Conservation (phyloP, 2,329 filamentous ascomycete genomes). For the Harringtonia aguacate region DNA sequence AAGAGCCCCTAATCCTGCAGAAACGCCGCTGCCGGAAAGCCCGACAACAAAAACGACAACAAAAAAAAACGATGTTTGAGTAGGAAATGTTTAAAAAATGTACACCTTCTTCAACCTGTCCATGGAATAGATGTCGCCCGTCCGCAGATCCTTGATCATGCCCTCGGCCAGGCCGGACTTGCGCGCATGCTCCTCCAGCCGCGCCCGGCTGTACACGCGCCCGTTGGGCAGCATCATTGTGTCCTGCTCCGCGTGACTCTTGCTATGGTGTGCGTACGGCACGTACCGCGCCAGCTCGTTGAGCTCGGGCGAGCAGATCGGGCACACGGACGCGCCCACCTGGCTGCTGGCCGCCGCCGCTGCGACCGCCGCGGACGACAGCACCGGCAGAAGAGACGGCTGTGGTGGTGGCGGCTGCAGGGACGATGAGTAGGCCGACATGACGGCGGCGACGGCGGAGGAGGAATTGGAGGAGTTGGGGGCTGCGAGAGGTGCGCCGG, state of each 20-base stretch:
- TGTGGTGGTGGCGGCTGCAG: slow-evolving; percentile 6
- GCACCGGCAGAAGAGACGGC: background rate
- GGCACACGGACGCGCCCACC: slow-evolving; percentile 48
- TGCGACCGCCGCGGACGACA: too few relatives aligned
- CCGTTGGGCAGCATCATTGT: slow-evolving; percentile 80
- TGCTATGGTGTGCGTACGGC: slow-evolving; percentile 90
- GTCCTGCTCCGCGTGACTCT: slow-evolving; percentile 84
- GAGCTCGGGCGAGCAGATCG: slow-evolving; percentile 91
- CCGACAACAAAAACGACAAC: background rate
- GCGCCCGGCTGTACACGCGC: slow-evolving; percentile 68
- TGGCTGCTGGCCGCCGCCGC: slow-evolving; percentile 4
- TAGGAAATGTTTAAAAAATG: slow-evolving; percentile 53
- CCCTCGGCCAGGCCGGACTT: slow-evolving; percentile 62
- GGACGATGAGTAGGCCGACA: too few relatives aligned
- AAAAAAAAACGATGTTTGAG: background rate
- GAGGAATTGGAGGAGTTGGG: too few relatives aligned
- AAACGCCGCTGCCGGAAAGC: background rate
- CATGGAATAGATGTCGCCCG: slow-evolving; percentile 54
- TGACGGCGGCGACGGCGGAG: too few relatives aligned
- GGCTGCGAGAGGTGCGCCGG: too few relatives aligned
- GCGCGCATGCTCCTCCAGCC: slow-evolving; percentile 64
- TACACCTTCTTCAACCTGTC: slow-evolving; percentile 74
- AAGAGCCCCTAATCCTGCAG: too few relatives aligned
- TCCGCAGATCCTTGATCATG: slow-evolving; percentile 68
- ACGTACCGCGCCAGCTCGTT: slow-evolving; percentile 83